Conservation (phyloP, 352 stramenopile species). For the Aphanomyces stellatus region DNA sequence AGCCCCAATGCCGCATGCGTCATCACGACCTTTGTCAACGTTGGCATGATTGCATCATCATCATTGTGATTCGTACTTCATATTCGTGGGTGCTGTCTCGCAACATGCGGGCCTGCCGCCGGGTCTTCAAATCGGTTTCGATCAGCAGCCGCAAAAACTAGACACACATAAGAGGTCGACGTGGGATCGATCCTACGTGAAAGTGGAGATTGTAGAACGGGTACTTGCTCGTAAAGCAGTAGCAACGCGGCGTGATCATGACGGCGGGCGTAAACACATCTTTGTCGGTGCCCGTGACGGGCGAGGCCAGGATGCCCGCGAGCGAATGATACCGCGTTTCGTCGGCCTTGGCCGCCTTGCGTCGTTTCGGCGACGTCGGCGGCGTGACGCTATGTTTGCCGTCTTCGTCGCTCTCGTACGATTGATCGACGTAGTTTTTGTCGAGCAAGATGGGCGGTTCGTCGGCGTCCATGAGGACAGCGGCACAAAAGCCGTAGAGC, state of each 20-base stretch:
- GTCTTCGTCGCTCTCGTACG: background rate
- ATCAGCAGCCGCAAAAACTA: slow-evolving; percentile 60
- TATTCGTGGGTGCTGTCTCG: background rate
- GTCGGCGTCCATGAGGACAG: slow-evolving; percentile 38
- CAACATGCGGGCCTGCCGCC: slow-evolving; percentile 22
- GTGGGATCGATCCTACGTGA: slow-evolving; percentile 29
- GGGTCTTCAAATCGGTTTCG: slow-evolving; percentile 44
- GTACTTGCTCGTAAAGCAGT: slow-evolving; percentile 83
- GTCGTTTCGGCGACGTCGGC: background rate
- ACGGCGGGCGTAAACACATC: slow-evolving; percentile 11
- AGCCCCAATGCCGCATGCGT: background rate
- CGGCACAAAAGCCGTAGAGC: slow-evolving; percentile 69
- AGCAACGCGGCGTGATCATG: slow-evolving; percentile 53
- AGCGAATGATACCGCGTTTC: slow-evolving; percentile 4
- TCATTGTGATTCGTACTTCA: background rate
- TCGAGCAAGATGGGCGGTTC: slow-evolving; percentile 16
- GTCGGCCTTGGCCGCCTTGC: background rate
- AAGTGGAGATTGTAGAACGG: slow-evolving; percentile 83
- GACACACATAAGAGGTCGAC: background rate
- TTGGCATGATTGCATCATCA: no score
- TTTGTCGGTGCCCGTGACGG: background rate
- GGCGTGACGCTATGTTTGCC: no score
- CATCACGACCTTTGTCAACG: background rate
- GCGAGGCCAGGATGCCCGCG: slow-evolving; percentile 15
- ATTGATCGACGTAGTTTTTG: background rate